Evolutionary conservation across 345 rosid genomes (phyloP).

Genomic region (Brassica juncea): DNA sequence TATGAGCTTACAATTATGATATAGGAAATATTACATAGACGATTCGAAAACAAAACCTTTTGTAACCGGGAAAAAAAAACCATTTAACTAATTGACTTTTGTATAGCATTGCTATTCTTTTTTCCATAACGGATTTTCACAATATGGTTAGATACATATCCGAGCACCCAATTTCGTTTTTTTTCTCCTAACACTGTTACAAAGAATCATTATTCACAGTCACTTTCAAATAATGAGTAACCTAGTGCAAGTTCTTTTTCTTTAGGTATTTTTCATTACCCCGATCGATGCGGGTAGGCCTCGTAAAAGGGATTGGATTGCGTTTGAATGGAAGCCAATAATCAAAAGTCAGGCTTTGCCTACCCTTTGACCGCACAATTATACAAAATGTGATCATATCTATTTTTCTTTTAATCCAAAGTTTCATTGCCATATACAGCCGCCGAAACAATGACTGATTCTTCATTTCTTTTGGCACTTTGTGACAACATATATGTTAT

Average conservation of each 20-base stretch:
- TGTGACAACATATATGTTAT: neutral
- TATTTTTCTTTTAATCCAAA: conserved; percentile 22
- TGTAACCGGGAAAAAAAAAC: neutral
- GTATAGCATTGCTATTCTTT: neutral
- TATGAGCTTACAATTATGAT: too few species aligned
- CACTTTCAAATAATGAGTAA: conserved; percentile 30
- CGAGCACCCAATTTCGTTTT: conserved; percentile 7
- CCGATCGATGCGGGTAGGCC: conserved; percentile 32
- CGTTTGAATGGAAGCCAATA: conserved; percentile 31
- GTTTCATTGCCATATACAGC: conserved; percentile 23
- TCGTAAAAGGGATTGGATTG: conserved; percentile 23
- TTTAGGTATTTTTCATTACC: conserved; percentile 18
- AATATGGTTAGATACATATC: conserved; percentile 7
- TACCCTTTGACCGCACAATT: conserved; percentile 36
- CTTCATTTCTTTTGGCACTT: conserved; percentile 1
- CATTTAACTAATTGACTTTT: neutral
- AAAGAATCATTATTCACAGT: conserved; percentile 17
- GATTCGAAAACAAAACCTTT: neutral
- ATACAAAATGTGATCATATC: conserved; percentile 31
- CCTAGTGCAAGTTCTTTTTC: conserved; percentile 29
- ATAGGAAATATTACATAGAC: too few species aligned
- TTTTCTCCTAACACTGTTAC: conserved; percentile 3
- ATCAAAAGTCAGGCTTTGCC: conserved; percentile 39
- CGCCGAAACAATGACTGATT: conserved; percentile 29
- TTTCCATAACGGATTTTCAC: neutral